Evolutionary conservation across 208 protist species (phyloP).

Genomic region (Acanthamoeba castellanii): DNA sequence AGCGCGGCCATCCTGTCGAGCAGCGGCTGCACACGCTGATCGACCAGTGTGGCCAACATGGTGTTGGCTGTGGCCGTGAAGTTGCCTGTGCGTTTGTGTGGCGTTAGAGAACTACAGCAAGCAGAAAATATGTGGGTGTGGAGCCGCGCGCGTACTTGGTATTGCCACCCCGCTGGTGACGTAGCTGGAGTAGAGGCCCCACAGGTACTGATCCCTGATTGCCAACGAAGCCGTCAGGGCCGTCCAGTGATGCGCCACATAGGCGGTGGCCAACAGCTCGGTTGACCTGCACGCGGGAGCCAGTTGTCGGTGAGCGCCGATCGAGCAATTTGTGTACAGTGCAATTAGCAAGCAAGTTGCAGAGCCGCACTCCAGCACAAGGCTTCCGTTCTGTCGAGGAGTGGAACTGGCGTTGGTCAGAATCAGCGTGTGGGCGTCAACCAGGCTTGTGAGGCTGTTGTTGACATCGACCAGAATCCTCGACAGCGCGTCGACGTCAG

Average conservation of each 20-base stretch:
- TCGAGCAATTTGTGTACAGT: not conserved
- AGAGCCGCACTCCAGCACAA: not conserved
- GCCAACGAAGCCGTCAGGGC: not conserved
- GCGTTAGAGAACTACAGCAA: not conserved
- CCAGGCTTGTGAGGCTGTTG: not conserved
- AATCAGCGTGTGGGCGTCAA: not conserved
- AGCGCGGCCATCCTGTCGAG: not conserved
- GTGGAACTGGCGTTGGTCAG: not conserved
- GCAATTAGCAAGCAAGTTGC: not conserved
- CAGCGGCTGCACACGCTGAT: not conserved
- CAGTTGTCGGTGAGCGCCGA: no score
- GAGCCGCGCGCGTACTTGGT: not conserved
- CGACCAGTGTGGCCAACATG: not conserved
- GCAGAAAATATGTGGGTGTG: not conserved
- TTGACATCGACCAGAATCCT: not conserved
- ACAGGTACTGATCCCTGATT: not conserved
- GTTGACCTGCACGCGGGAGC: not conserved
- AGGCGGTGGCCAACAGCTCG: not conserved
- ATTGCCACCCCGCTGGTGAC: not conserved
- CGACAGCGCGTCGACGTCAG: not conserved
- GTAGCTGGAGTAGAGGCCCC: conserved; percentile 1
- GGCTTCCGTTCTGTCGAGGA: not conserved
- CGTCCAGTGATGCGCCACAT: conserved; percentile 34
- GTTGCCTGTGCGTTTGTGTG: not conserved
- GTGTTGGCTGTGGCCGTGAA: not conserved